phyloP scores from a whole-genome alignment of 305 asterid genomes.

The Caryopteris hybrid region DNA sequence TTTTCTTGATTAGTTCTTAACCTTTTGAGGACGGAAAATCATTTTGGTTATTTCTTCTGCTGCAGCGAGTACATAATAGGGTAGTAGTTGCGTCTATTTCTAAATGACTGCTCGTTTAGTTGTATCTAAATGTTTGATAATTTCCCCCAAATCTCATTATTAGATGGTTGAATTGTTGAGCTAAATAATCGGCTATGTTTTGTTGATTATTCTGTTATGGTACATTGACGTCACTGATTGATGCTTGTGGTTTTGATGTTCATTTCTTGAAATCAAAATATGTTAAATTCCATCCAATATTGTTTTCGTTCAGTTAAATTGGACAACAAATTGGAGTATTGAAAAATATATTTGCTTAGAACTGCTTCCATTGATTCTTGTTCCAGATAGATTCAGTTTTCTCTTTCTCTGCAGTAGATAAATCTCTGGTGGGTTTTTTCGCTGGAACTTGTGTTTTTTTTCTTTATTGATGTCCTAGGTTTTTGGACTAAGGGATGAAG shows the following conservation, averaged over 20 bases:
- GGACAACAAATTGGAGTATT: neutral
- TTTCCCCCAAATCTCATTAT: neutral
- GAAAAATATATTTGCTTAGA: neutral
- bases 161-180: neutral
- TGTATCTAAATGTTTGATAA: neutral
- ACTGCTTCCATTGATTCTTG: neutral
- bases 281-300: neutral
- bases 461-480: no score
- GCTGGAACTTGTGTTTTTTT: neutral
- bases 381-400: neutral
- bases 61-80: neutral
- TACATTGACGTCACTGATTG: neutral
- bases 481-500: neutral
- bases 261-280: neutral
- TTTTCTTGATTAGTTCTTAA: conserved; percentile 10
- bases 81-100: neutral
- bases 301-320: neutral
- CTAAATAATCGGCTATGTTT: neutral
- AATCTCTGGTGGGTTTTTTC: neutral
- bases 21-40: neutral
- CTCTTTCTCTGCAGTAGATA: neutral
- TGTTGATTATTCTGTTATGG: neutral
- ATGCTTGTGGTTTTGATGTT: neutral
- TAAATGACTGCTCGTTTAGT: neutral
- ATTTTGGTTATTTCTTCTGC: neutral